Evolutionary conservation across 176 grass and related monocot genomes (phyloP), one percentile per base, ranked within the genome.

Genomic region (Rhynchospora tenuis): DNA sequence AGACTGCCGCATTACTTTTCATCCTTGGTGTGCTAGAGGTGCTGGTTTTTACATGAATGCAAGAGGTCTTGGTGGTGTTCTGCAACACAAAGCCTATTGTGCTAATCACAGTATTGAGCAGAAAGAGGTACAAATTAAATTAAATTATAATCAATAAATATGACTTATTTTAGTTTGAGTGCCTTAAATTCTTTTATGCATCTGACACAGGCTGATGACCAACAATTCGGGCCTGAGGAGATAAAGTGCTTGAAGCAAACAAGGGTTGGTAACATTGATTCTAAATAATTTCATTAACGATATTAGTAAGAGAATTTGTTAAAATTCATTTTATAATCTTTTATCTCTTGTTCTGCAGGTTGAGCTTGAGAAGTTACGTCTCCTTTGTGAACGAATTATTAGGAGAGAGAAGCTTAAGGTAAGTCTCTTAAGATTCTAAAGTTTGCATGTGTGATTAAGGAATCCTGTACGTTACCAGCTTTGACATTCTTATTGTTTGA

Each of bases 371-470:
- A 99, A 92, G 68, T 84, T 95, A 83, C 96, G 96, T 50, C 93
- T 99, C 38, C 92, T 99, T 86, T 99, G 96, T 88, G 96, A 99
- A 76, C 81, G 96, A 76, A 91, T 99, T 88, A 95, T 95, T 69
- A 99, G 88, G 87, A 95, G 96, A 90, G 96, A 99, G 73, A 99
- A 95, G 81, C 59, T 95, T 64, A 99, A 99, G 93, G 96, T 95
- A 89, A 68, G 61, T 71, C 63, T 56, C n/a, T 29, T 63, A 56
- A 15, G 19, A 81, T 81, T 59, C 69, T 86, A 63, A 38, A 38
- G 33, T 10, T 84, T 22, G 52, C 22, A 33, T 81, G 45, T 62
- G 10, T 66, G 80, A 61, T 43, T 26, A 81, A 78, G 86, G 81
- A 47, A 89, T 61, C 43, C 38, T 60, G 19, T 76, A 67, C 24